phyloP scores from a whole-genome alignment of 345 rosid genomes.

The thale cress (Arabidopsis thaliana) region DNA sequence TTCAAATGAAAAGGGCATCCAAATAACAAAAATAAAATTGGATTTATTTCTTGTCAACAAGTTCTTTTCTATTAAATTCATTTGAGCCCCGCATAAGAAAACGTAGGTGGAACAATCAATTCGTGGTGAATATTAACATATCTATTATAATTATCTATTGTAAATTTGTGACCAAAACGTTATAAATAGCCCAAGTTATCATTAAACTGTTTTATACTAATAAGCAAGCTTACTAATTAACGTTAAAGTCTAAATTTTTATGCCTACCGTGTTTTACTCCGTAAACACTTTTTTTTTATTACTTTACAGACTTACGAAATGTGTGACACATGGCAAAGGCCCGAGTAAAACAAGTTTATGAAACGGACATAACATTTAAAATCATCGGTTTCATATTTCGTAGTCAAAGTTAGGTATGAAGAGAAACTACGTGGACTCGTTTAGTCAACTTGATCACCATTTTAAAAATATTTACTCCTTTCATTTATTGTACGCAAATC shows the following conservation, averaged over 20 bases:
- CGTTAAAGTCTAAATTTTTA: background rate
- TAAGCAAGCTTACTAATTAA: background rate
- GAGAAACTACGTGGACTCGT: slow-evolving; percentile 12
- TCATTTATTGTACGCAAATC: background rate
- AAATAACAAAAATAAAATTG: background rate
- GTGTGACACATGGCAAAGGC: slow-evolving; percentile 6
- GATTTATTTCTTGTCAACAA: background rate
- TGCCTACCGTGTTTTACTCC: background rate
- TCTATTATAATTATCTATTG: background rate
- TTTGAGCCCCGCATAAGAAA: background rate
- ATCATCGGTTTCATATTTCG: slow-evolving; percentile 36
- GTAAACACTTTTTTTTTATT: background rate
- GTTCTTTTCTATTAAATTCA: background rate
- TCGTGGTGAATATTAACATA: no score
- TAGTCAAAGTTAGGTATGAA: slow-evolving; percentile 44
- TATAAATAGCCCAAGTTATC: background rate
- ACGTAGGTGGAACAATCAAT: no score
- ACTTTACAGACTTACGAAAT: background rate
- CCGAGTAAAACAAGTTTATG: slow-evolving; percentile 9
- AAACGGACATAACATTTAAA: slow-evolving; percentile 29
- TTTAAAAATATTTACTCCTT: background rate
- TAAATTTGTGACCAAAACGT: background rate
- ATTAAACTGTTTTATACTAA: background rate
- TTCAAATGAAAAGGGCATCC: slow-evolving; percentile 9
- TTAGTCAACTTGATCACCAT: slow-evolving; percentile 36